phyloP scores from a whole-genome alignment of 2,329 filamentous ascomycete species.

The Incumbomyces lentus region DNA sequence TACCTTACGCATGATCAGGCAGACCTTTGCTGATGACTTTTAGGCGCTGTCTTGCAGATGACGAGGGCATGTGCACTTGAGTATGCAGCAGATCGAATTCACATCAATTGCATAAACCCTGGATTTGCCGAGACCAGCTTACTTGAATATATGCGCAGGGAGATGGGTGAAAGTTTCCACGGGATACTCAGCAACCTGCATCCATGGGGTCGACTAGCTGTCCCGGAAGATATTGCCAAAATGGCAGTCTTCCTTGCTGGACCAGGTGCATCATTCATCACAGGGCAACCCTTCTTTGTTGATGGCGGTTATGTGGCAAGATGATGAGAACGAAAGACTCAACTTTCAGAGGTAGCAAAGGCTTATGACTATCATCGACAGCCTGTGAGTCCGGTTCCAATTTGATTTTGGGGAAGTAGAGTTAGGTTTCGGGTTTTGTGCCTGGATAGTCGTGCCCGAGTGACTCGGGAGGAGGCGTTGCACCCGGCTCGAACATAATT shows the following conservation, averaged over 20 bases:
- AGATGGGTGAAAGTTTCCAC: conserved; percentile 7
- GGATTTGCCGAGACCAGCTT: conserved; percentile 31
- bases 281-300: conserved; percentile 34
- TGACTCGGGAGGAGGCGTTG: no score
- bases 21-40: background rate
- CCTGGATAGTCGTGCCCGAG: no score
- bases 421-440: no score
- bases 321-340: background rate
- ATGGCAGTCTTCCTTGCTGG: conserved; percentile 25
- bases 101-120: conserved; percentile 46
- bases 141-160: conserved; percentile 6
- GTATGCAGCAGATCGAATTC: conserved; percentile 24
- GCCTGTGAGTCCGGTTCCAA: no score
- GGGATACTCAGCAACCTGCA: conserved; percentile 7
- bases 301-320: conserved; percentile 32
- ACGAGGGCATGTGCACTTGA: conserved; percentile 32
- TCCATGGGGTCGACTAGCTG: conserved; percentile 15
- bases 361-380: no score
- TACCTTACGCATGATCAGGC: background rate
- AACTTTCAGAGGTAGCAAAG: no score
- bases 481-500: no score
- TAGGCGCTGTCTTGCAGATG: conserved; percentile 8
- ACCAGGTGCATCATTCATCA: conserved; percentile 36
- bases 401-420: no score
- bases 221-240: conserved; percentile 19